Evolutionary conservation across 106 monocot species (phyloP).

Genomic region (Dendrobium catenatum): DNA sequence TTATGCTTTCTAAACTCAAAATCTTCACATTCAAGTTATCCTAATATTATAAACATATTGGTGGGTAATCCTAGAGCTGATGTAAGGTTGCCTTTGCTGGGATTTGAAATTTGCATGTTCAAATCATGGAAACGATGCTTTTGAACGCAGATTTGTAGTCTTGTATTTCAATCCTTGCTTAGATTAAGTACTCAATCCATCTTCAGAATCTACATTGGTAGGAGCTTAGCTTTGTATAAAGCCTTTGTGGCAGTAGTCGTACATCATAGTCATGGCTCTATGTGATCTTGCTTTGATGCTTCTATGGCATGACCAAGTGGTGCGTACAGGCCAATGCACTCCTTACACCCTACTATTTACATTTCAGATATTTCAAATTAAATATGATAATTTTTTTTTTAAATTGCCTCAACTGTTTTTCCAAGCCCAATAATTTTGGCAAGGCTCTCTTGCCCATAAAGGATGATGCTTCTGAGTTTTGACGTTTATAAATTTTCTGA

Average conservation of each 20-base stretch:
- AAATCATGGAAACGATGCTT: background rate
- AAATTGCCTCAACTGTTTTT: too few species aligned
- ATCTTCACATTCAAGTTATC: background rate
- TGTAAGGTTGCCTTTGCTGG: background rate
- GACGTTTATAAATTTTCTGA: background rate
- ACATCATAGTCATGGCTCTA: too few species aligned
- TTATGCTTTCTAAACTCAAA: too few species aligned
- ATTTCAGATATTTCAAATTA: background rate
- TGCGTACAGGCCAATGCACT: background rate
- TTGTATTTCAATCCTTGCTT: background rate
- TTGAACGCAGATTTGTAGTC: background rate
- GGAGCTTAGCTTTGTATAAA: background rate
- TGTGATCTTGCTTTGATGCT: background rate
- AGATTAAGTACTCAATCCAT: background rate
- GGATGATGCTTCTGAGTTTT: background rate
- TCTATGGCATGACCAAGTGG: background rate
- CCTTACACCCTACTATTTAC: background rate
- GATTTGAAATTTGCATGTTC: background rate
- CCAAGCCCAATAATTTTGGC: background rate
- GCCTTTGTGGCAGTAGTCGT: background rate
- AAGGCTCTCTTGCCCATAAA: background rate
- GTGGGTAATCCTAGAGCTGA: background rate
- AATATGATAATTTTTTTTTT: background rate
- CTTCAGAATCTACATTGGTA: background rate
- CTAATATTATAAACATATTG: background rate